Conservation (phyloP, 2,329 filamentous ascomycete genomes). For the Calonectria henricotiae region DNA sequence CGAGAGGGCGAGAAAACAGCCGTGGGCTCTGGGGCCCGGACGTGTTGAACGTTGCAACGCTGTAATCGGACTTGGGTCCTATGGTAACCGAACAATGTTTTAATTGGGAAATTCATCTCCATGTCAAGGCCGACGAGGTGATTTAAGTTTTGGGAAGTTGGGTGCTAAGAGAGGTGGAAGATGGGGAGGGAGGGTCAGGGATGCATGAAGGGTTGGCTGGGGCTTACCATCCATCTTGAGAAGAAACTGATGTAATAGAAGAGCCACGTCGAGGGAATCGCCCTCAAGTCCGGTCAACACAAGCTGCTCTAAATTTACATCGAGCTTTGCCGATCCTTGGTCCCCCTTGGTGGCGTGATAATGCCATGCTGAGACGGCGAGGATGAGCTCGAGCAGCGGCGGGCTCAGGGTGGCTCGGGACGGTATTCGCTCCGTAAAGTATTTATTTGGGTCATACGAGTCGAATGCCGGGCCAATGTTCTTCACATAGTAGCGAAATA, state of each 20-base stretch:
- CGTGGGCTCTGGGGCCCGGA: slow-evolving; percentile 1
- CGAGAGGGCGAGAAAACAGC: slow-evolving; percentile 18
- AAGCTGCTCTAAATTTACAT: slow-evolving; percentile 30
- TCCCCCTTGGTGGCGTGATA: slow-evolving; percentile 27
- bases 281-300: slow-evolving; percentile 33
- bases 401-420: slow-evolving; percentile 36
- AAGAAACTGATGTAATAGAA: slow-evolving; percentile 34
- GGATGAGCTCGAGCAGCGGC: slow-evolving; percentile 37
- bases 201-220: not conserved
- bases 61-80: slow-evolving; percentile 24
- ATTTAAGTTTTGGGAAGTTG: not conserved
- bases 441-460: slow-evolving; percentile 39
- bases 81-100: not conserved
- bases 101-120: not conserved
- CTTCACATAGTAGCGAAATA: slow-evolving; percentile 40
- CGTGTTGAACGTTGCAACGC: slow-evolving; percentile 10
- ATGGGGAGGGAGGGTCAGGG: not conserved
- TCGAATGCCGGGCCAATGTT: slow-evolving; percentile 44
- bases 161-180: not conserved
- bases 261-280: slow-evolving; percentile 32
- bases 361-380: slow-evolving; percentile 36
- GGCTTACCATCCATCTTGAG: slow-evolving; percentile 35
- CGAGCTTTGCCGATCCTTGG: slow-evolving; percentile 22
- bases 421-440: slow-evolving; percentile 35
- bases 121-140: too few relatives aligned